A percentile compares a stretch with the other conserved stretches of the same genome.
Evolutionary conservation across 768 basidiomycete species (phyloP).

Genomic region (Naematelia aurantialba): DNA sequence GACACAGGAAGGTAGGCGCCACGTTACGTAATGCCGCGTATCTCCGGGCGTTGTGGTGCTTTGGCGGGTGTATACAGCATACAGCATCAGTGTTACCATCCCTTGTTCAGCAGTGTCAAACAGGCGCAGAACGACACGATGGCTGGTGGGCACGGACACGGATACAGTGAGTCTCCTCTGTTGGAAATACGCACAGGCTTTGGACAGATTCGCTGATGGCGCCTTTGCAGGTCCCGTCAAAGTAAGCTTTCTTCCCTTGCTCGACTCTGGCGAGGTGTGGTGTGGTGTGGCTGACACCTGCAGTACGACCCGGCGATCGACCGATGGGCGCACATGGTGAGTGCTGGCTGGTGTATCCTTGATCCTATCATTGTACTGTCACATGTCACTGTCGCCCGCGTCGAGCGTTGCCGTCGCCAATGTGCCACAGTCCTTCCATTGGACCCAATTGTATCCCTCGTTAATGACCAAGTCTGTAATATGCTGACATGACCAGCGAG

Average conservation of each 20-base stretch:
- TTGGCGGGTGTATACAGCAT: too few species aligned
- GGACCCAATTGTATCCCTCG: too few species aligned
- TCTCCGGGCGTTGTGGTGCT: neutral
- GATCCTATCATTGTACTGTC: constrained; percentile 1
- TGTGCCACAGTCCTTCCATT: too few species aligned
- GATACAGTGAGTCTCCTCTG: constrained; percentile 19
- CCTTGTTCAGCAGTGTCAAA: neutral
- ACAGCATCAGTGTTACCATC: neutral
- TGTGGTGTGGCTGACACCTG: neutral
- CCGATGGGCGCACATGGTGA: constrained; percentile 63
- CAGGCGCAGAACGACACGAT: constrained; percentile 49
- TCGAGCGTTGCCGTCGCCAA: too few species aligned
- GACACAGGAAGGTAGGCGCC: neutral
- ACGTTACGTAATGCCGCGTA: neutral
- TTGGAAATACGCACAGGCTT: too few species aligned
- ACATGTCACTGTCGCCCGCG: too few species aligned
- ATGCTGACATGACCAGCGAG: too few species aligned
- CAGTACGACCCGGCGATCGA: constrained; percentile 59
- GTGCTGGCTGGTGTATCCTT: constrained; percentile 5
- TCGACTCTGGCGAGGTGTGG: neutral
- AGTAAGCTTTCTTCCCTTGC: constrained; percentile 8
- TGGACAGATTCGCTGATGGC: constrained; percentile 8
- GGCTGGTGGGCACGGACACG: constrained; percentile 64
- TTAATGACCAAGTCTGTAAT: too few species aligned
- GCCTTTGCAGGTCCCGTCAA: constrained; percentile 21